These are phyloP conservation scores for Quercus lobata DNA, from an alignment of 331 rosid species.

Conservation along the genomic window DNA sequence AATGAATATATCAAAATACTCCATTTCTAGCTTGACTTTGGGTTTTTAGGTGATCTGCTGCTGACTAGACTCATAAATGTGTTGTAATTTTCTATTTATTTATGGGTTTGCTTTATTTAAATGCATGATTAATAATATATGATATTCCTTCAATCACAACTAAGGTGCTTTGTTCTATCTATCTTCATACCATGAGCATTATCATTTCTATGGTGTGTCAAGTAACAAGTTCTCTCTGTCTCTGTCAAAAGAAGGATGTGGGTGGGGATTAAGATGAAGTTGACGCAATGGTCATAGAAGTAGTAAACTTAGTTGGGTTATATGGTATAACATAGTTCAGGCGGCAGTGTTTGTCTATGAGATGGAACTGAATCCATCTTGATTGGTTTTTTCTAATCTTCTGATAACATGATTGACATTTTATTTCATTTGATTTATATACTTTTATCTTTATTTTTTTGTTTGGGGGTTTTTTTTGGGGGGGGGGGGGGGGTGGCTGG, in stretches of 20 bases:
- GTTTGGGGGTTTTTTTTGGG: rapidly evolving
- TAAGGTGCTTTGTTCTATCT: not conserved
- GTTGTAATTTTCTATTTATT: not conserved
- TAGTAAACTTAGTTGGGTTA: not conserved
- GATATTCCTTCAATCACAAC: not conserved
- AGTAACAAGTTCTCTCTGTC: not conserved
- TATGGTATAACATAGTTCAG: not conserved
- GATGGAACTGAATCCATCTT: not conserved
- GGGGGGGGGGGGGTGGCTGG: no score
- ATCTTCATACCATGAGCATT: not conserved
- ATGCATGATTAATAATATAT: not conserved
- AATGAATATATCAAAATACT: not conserved
- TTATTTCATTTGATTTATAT: not conserved
- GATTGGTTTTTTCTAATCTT: not conserved
- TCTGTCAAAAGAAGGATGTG: not conserved
- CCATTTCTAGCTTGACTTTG: conserved; percentile 4
- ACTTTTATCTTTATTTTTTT: not conserved
- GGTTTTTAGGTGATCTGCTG: conserved; percentile 10
- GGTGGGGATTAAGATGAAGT: not conserved
- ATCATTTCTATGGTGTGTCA: not conserved
- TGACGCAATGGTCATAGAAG: not conserved
- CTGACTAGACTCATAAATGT: not conserved
- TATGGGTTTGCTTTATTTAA: not conserved
- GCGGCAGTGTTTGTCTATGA: not conserved
- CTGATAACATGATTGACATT: not conserved